A percentile compares a stretch with the other conserved stretches of the same genome.
Conservation (phyloP, 495 filamentous ascomycete species). For the Cladorrhinum samala region DNA sequence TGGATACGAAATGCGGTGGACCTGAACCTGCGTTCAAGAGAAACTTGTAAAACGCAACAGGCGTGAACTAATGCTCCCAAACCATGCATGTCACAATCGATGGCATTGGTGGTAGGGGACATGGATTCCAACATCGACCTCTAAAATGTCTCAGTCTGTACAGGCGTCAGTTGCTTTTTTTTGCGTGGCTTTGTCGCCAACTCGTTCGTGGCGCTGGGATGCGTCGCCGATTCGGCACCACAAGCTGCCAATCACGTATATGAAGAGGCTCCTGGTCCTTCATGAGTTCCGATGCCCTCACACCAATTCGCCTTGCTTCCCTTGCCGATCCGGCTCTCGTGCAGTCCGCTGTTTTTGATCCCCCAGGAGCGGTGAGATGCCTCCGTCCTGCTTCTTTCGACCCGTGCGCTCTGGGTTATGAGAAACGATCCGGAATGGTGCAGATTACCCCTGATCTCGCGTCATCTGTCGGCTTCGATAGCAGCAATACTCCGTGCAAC, state of each 20-base stretch:
- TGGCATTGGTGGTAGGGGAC: no score
- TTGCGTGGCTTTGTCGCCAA: constrained; percentile 1
- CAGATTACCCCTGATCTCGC: constrained; percentile 26
- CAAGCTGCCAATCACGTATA: constrained; percentile 11
- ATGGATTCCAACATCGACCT: neutral
- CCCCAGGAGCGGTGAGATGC: constrained; percentile 32
- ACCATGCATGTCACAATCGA: neutral
- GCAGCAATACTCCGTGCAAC: constrained; percentile 12
- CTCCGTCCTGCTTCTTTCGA: constrained; percentile 31
- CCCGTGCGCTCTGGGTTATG: constrained; percentile 28
- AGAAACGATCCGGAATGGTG: constrained; percentile 21
- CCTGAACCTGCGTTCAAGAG: neutral
- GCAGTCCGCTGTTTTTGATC: neutral
- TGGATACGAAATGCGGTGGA: neutral
- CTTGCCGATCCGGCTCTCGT: neutral
- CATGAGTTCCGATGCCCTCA: no score
- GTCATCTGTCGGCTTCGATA: constrained; percentile 20
- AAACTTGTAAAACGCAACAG: neutral
- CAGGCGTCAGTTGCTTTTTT: neutral
- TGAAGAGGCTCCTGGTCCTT: constrained; percentile 1
- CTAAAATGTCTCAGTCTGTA: neutral
- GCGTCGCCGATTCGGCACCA: constrained; percentile 6
- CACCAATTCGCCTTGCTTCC: neutral
- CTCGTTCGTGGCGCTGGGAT: constrained; percentile 10
- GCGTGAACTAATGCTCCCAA: neutral